Evolutionary conservation across 768 basidiomycete species (phyloP).

Genomic region (Tulasnella sp.): DNA sequence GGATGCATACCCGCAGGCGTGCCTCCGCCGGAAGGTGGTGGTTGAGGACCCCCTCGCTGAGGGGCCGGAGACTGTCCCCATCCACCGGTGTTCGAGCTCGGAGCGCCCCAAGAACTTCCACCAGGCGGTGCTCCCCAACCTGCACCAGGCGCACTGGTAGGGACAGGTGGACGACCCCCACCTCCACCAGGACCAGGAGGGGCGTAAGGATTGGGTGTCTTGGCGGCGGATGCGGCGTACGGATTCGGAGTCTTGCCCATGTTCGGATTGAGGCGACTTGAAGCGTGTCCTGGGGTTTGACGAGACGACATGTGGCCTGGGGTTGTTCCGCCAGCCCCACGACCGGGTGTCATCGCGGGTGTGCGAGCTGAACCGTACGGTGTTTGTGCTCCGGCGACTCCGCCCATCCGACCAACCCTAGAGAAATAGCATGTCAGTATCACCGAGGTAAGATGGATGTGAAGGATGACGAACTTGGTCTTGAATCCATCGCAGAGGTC

Average conservation of each 20-base stretch:
- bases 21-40: conserved; percentile 33
- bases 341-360: conserved; percentile 66
- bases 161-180: conserved; percentile 23
- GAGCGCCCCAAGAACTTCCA: conserved; percentile 21
- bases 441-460: background rate
- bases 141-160: background rate
- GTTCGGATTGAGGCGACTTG: background rate
- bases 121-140: conserved; percentile 26
- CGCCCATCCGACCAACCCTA: background rate
- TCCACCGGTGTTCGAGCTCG: conserved; percentile 20
- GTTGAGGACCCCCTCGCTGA: conserved; percentile 31
- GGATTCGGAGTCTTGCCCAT: conserved; percentile 13
- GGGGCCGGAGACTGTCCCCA: conserved; percentile 25
- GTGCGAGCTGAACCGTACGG: conserved; percentile 49
- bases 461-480: conserved; percentile 41
- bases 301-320: conserved; percentile 74
- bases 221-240: conserved; percentile 29
- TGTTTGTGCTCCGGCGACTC: background rate
- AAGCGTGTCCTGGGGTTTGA: conserved; percentile 26
- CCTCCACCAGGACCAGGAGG: conserved; percentile 20
- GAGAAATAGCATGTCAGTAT: background rate
- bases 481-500: conserved; percentile 98
- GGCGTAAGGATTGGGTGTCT: conserved; percentile 69
- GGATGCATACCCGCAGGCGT: conserved; percentile 54
- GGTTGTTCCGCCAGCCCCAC: conserved; percentile 38